A percentile compares a stretch with the other conserved stretches of the same genome.
Conservation (phyloP, 2,329 filamentous ascomycete species). For the Rosellinia necatrix region DNA sequence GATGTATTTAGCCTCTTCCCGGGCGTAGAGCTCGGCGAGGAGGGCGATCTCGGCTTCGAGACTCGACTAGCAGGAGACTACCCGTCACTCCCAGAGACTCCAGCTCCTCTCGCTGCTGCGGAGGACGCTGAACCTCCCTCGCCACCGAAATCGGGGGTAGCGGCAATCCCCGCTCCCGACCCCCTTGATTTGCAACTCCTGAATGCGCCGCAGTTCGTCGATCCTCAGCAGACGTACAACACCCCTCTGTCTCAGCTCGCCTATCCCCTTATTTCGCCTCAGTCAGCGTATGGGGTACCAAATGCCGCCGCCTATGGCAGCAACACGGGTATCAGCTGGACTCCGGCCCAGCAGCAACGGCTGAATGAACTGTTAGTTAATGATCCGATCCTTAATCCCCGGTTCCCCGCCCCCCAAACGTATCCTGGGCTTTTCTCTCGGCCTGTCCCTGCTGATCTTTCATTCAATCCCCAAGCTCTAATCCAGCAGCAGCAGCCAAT, state of each 20-base stretch:
- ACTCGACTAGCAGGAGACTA: slow-evolving; percentile 1
- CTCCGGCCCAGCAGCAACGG: neutral
- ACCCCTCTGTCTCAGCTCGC: neutral
- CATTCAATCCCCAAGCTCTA: neutral
- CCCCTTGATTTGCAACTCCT: neutral
- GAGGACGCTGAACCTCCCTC: neutral
- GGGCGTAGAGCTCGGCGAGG: slow-evolving; percentile 6
- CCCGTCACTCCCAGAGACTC: too few relatives aligned
- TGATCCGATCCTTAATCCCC: neutral
- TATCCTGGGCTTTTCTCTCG: neutral
- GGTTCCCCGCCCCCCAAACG: neutral
- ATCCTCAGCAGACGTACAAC: neutral
- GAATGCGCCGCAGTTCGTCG: neutral
- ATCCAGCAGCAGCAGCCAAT: neutral
- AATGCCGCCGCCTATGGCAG: neutral
- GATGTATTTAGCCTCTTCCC: neutral
- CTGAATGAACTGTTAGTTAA: too few relatives aligned
- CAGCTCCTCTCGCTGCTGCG: too few relatives aligned
- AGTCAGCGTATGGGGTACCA: too few relatives aligned
- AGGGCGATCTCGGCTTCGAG: slow-evolving; percentile 5
- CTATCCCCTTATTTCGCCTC: neutral
- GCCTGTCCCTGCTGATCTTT: neutral
- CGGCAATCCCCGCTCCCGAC: too few relatives aligned
- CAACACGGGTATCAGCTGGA: neutral
- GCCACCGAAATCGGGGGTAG: neutral